Percentiles rank a stretch among this genome's conserved stretches.
Evolutionary conservation across 768 basidiomycete genomes (phyloP).

Genomic region (Termitomyces sp.): DNA sequence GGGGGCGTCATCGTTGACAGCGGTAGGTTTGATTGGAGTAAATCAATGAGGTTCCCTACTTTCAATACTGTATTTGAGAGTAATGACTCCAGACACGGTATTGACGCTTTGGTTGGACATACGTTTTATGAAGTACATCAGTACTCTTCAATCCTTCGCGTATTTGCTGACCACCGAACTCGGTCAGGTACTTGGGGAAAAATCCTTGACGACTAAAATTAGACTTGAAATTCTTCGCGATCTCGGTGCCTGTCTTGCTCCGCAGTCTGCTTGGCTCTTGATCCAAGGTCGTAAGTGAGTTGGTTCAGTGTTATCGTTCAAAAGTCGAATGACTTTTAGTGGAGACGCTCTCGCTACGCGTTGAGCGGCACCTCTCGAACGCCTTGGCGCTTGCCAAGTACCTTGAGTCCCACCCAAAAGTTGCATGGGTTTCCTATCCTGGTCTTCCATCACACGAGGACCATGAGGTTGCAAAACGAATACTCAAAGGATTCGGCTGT

Average conservation of each 20-base stretch:
- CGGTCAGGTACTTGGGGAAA: constrained; percentile 8
- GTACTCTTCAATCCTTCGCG: background rate
- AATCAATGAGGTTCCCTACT: constrained; percentile 37
- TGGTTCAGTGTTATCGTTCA: background rate
- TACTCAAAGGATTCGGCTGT: constrained; percentile 48
- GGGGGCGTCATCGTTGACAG: constrained; percentile 58
- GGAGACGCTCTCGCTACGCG: constrained; percentile 56
- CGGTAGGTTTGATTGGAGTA: constrained; percentile 54
- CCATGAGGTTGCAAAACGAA: constrained; percentile 40
- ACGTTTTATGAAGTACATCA: constrained; percentile 7
- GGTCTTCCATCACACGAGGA: constrained; percentile 48
- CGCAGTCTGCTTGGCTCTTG: constrained; percentile 53
- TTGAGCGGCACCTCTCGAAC: constrained; percentile 53
- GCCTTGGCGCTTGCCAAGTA: constrained; percentile 35
- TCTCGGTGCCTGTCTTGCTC: constrained; percentile 45
- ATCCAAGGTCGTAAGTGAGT: constrained; percentile 33
- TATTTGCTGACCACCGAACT: background rate
- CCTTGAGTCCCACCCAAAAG: constrained; percentile 47
- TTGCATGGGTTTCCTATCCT: constrained; percentile 61
- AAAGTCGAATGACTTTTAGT: constrained; percentile 14
- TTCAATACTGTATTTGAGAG: constrained; percentile 9
- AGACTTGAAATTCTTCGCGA: constrained; percentile 54
- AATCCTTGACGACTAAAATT: constrained; percentile 12
- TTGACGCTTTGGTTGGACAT: constrained; percentile 7
- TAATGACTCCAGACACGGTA: background rate